These are phyloP conservation scores for Metschnikowia reukaufii DNA, from an alignment of 805 yeast species.

Conservation along the genomic window DNA sequence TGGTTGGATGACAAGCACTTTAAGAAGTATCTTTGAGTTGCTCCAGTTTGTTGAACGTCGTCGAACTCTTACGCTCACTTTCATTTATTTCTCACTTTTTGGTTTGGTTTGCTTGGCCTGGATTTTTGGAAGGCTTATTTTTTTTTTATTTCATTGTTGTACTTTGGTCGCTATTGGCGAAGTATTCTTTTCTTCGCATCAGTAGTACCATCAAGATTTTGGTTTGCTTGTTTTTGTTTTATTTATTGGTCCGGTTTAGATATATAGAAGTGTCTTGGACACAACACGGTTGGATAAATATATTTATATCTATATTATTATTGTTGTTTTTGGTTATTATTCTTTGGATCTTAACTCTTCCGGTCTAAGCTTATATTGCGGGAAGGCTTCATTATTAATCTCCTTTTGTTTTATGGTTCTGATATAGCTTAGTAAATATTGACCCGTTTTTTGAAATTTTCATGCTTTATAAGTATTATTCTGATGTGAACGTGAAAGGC, in stretches of 20 bases:
- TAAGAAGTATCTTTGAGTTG: constrained; percentile 17
- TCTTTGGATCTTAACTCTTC: background rate
- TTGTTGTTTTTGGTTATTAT: no score
- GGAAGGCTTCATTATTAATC: no score
- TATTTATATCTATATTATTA: background rate
- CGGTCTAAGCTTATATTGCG: background rate
- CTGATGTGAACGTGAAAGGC: no score
- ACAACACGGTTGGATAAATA: background rate
- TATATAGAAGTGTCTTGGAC: constrained; percentile 4
- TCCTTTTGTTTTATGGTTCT: no score
- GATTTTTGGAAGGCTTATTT: constrained; percentile 7
- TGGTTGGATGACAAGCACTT: constrained; percentile 84
- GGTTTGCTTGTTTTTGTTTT: background rate
- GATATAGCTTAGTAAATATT: no score
- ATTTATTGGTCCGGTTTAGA: constrained; percentile 7
- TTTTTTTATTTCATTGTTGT: constrained; percentile 9
- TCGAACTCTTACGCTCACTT: background rate
- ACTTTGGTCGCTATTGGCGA: background rate
- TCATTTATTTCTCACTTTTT: background rate
- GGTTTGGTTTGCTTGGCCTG: constrained; percentile 5
- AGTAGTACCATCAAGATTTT: background rate
- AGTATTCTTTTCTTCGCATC: background rate
- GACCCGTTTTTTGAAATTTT: no score
- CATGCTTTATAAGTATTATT: no score
- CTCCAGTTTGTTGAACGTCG: background rate